These are phyloP conservation scores for Eustoma russellianum DNA, from an alignment of 257 asterid species.

Conservation along the genomic window DNA sequence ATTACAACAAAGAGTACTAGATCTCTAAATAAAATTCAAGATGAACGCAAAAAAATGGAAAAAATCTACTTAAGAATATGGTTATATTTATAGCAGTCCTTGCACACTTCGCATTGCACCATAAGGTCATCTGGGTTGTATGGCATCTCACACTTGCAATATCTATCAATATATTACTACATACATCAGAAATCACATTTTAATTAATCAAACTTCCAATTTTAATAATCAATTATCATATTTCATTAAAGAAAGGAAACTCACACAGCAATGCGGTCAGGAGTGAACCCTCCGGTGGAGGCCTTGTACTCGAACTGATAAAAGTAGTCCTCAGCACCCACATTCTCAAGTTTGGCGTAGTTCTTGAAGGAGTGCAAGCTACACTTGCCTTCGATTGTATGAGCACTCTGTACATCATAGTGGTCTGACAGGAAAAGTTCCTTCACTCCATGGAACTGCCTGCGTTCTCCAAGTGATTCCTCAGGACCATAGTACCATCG, in stretches of 20 bases:
- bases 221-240: neutral
- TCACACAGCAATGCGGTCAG: slow-evolving; percentile 93
- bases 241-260: slow-evolving; percentile 10
- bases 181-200: neutral
- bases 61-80: neutral
- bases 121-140: slow-evolving; percentile 83
- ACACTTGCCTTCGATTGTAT: slow-evolving; percentile 88
- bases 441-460: slow-evolving; percentile 89
- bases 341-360: slow-evolving; percentile 80
- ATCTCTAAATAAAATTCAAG: no score
- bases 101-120: slow-evolving; percentile 87
- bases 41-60: neutral
- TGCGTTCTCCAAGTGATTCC: slow-evolving; percentile 78
- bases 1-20: no score
- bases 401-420: slow-evolving; percentile 77
- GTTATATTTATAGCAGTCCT: slow-evolving; percentile 32
- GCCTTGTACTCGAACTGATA: slow-evolving; percentile 86
- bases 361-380: slow-evolving; percentile 66
- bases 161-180: slow-evolving; percentile 25
- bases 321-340: slow-evolving; percentile 75
- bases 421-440: slow-evolving; percentile 86
- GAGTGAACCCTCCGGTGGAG: slow-evolving; percentile 82
- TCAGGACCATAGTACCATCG: slow-evolving; percentile 84
- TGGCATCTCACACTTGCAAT: slow-evolving; percentile 90
- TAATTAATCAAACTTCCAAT: neutral